These are phyloP conservation scores for Kazachstania kunashirensis DNA, from an alignment of 805 yeast genomes.

Conservation along the genomic window DNA sequence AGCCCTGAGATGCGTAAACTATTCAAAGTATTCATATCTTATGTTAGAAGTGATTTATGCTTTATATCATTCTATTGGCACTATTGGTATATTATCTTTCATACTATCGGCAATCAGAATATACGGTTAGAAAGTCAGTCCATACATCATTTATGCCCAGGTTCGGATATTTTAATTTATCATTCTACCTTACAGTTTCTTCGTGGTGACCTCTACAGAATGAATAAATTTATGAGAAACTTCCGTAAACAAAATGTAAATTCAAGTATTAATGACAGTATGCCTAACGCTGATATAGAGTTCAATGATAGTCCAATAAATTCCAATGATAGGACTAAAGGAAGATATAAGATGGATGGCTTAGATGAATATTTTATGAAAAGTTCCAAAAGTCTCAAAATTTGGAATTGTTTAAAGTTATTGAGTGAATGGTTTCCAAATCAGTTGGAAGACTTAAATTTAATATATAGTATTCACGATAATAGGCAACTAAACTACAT, in stretches of 20 bases:
- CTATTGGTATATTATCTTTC: slow-evolving; percentile 24
- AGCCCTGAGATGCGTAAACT: slow-evolving; percentile 9
- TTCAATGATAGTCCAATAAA: slow-evolving; percentile 3
- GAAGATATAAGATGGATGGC: background rate
- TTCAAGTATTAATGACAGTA: slow-evolving; percentile 2
- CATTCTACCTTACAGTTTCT: slow-evolving; percentile 13
- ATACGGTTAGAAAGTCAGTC: background rate
- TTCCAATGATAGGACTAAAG: background rate
- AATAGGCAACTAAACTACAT: slow-evolving; percentile 12
- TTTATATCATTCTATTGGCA: slow-evolving; percentile 27
- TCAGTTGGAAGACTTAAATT: background rate
- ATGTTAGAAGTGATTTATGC: slow-evolving; percentile 21
- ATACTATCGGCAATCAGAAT: slow-evolving; percentile 1
- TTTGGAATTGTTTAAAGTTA: slow-evolving; percentile 21
- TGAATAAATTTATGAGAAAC: slow-evolving; percentile 7
- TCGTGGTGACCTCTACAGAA: slow-evolving; percentile 14
- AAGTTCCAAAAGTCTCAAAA: slow-evolving; percentile 17
- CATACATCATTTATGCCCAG: slow-evolving; percentile 7
- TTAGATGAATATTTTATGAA: slow-evolving; percentile 12
- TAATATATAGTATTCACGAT: slow-evolving; percentile 19
- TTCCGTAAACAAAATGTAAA: slow-evolving; percentile 3
- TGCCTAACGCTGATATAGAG: slow-evolving; percentile 4
- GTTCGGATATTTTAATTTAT: slow-evolving; percentile 13
- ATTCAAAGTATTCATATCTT: slow-evolving; percentile 24
- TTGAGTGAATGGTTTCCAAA: slow-evolving; percentile 12